Conservation (phyloP, 1,284 basidiomycete species). For the Polyporus tsugae region DNA sequence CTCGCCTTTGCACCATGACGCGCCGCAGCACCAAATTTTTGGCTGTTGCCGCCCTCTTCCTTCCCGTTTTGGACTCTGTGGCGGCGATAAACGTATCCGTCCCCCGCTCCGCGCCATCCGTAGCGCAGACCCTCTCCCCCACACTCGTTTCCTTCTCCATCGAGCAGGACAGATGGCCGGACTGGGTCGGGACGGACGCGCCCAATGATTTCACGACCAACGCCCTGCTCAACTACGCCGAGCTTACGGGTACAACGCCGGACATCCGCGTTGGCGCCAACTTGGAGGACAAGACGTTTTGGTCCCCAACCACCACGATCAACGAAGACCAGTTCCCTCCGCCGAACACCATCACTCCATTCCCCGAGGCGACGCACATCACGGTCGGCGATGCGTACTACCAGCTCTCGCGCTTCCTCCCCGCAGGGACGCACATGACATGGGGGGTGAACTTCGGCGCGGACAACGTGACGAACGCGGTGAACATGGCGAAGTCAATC, state of each 20-base stretch:
- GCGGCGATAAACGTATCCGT: conserved; percentile 36
- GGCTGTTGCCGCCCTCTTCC: conserved; percentile 1
- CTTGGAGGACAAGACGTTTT: conserved; percentile 64
- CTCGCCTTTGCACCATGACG: conserved; percentile 2
- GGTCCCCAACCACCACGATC: conserved; percentile 43
- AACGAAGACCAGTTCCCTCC: conserved; percentile 57
- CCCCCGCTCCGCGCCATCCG: conserved; percentile 34
- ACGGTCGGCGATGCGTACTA: conserved; percentile 70
- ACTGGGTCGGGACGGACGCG: conserved; percentile 62
- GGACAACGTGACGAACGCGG: conserved; percentile 63
- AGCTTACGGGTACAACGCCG: conserved; percentile 62
- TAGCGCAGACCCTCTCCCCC: conserved; percentile 34
- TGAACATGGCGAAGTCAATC: conserved; percentile 66
- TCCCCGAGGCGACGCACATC: conserved; percentile 67
- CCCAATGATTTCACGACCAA: conserved; percentile 66
- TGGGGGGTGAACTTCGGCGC: conserved; percentile 76
- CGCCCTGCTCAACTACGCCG: conserved; percentile 60
- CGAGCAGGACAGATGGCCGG: conserved; percentile 72
- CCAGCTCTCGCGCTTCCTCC: conserved; percentile 60
- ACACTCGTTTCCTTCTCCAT: conserved; percentile 70
- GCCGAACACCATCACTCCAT: conserved; percentile 55
- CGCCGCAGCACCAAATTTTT: background rate
- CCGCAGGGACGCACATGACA: conserved; percentile 63
- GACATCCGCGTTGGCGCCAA: conserved; percentile 70
- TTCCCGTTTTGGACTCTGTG: background rate